These are phyloP conservation scores for Xylariales sp. DNA, from an alignment of 2,329 filamentous ascomycete species.

Conservation along the genomic window DNA sequence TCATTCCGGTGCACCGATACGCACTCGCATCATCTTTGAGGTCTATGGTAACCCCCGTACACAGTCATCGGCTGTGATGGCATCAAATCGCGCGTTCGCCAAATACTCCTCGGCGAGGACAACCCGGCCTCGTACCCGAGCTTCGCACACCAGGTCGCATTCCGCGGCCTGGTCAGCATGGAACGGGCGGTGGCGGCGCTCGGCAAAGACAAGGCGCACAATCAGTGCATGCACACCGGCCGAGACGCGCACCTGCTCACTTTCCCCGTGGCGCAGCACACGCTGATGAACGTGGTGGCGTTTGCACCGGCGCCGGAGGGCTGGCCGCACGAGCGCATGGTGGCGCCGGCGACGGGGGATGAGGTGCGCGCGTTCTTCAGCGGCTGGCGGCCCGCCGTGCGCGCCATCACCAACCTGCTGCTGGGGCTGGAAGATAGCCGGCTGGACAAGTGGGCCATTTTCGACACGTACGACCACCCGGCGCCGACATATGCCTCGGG, in stretches of 20 bases:
- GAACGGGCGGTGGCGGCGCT: conserved; percentile 36
- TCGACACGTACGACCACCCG: conserved; percentile 19
- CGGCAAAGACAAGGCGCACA: conserved; percentile 21
- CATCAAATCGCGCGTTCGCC: conserved; percentile 41
- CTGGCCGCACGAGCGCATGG: background rate
- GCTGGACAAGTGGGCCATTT: conserved; percentile 19
- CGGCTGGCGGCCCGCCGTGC: background rate
- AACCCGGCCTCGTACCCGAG: conserved; percentile 36
- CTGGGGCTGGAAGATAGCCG: background rate
- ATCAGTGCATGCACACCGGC: background rate
- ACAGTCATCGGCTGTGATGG: conserved; percentile 43
- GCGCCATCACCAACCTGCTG: background rate
- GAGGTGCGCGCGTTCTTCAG: background rate
- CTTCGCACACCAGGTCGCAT: conserved; percentile 49
- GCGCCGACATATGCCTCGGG: background rate
- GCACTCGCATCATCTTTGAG: background rate
- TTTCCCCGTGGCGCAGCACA: background rate
- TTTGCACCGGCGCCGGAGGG: background rate
- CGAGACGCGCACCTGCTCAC: background rate
- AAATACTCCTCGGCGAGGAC: conserved; percentile 35
- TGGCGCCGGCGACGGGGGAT: background rate
- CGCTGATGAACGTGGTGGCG: background rate
- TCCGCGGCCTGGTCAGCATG: conserved; percentile 47
- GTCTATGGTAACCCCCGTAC: background rate
- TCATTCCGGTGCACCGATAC: no score